Base-by-base conservation (phyloP, 257 asterid genomes). In the Solanum pennellii region DNA sequence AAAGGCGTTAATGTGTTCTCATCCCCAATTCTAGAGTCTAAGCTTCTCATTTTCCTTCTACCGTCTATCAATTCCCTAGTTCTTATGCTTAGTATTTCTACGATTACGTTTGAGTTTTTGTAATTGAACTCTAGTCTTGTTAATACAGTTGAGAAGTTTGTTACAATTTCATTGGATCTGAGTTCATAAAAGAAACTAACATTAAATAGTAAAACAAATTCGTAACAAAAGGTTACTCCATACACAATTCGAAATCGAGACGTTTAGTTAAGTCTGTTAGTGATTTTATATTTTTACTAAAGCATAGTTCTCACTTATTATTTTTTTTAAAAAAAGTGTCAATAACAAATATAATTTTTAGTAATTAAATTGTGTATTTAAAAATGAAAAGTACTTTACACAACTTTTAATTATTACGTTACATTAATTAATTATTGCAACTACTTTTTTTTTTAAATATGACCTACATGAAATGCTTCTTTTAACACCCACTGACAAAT, bases 51-150 rank as follows among this genome's bases (percentile, higher is more conserved):
- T 0, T 7, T 3, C 3, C 10, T 41, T 41, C 45, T 41, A 39
- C 42, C 9, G 9, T 39, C 42, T 39, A 7, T 39, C 9, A 39
- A 7, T 7, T 39, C 42, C 42, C 42, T 7, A 39, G 42, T 39
- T 7, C 42, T 39, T 39, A 7, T 39, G 42, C 7, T 39, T 7
- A 39, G 42, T 39, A 39, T 39, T 39, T 39, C 42, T 39, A 39
- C 2, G 42, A 39, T 39, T 6, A 6, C 0, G 2, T 39, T 39
- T 39, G 2, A 1, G 0, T 39, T 39, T 39, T 7, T 39, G 0
- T 39, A 39, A 39, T 39, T 39, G 9, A 39, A 7, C 9, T 39
- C 42, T 7, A 39, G 2, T 39, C 42, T 1, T 39, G 42, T 7
- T 39, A 7, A 39, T 7, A 5, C 0, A 39, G 42, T 39, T 39